Evolutionary conservation across 2,329 filamentous ascomycete species (phyloP).

Genomic region (Phaeosphaeriaceae sp.): DNA sequence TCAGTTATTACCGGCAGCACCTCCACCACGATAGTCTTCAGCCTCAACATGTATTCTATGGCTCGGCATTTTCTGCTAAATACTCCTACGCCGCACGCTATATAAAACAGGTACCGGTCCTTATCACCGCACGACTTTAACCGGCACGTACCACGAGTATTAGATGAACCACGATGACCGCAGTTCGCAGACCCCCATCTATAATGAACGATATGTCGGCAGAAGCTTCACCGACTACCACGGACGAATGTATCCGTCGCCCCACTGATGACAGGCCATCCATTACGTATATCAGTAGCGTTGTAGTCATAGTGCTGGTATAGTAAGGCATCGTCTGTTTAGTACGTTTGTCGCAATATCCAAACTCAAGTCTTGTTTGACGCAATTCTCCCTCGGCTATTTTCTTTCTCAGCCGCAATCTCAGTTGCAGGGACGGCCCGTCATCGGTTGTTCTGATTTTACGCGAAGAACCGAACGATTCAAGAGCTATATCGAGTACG

Average conservation of each 20-base stretch:
- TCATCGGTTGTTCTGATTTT: background rate
- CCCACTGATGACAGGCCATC: background rate
- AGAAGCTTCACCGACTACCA: background rate
- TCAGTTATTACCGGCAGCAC: background rate
- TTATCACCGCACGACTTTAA: conserved; percentile 5
- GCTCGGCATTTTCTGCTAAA: background rate
- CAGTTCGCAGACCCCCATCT: conserved; percentile 1
- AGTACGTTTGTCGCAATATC: background rate
- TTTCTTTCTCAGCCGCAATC: background rate
- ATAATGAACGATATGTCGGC: conserved; percentile 5
- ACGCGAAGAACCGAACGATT: background rate
- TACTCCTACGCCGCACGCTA: background rate
- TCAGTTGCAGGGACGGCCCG: background rate
- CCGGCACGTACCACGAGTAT: background rate
- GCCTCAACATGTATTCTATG: background rate
- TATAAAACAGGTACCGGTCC: background rate
- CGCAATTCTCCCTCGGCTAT: background rate
- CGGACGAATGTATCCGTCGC: background rate
- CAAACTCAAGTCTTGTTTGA: background rate
- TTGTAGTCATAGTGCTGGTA: background rate
- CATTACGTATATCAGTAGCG: background rate
- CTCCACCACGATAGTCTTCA: background rate
- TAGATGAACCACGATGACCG: background rate
- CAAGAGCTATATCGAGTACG: background rate
- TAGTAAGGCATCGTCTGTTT: background rate